Evolutionary conservation across 2,329 filamentous ascomycete genomes (phyloP), one percentile per base, ranked within the genome.

Genomic region (Dactylonectria estremocensis): DNA sequence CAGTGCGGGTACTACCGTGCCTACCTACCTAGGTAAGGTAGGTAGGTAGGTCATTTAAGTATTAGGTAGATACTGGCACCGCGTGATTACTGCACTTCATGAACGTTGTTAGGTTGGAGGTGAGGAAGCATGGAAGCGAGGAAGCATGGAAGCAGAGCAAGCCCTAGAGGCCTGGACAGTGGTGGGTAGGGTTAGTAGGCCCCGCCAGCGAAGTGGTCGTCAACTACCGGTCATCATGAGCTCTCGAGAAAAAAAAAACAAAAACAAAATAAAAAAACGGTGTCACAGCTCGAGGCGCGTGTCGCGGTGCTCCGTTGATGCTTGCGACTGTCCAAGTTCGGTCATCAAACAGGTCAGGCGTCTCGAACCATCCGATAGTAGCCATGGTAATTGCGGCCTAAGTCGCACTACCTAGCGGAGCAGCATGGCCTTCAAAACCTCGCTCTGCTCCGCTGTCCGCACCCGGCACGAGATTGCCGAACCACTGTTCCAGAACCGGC

Each of bases 391-490:
- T 28, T 28, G 7, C 24, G 24, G 24, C 24, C 24, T 5, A 28
- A 28, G 4, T 28, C 24, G 24, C 24, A 28, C 24, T 4, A 28
- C 24, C 24, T 28, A 28, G 24, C 24, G 48, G 48, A 16, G 24
- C 33, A 52, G 49, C 16, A 33, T 28, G 49, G 49, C 49, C 49
- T 33, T 28, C 22, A 7, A 28, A 22, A 31, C 22, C 13, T 28
- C 48, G 53, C 61, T 35, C 33, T 24, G 37, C 54, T 53, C 54
- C 49, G 49, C 43, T 49, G 50, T 14, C 57, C 28, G n/a, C 50
- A 35, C 50, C 31, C 64, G 64, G 64, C 64, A 66, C 53, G 40
- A 62, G 58, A 62, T 62, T 66, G 64, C 64, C 58, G 64, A 66
- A 58, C 58, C 7, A 16, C 46, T 10, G 57, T 46, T 22, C 49